Evolutionary conservation across 2,329 filamentous ascomycete species (phyloP).

Genomic region (Bipolaris sorokiniana): DNA sequence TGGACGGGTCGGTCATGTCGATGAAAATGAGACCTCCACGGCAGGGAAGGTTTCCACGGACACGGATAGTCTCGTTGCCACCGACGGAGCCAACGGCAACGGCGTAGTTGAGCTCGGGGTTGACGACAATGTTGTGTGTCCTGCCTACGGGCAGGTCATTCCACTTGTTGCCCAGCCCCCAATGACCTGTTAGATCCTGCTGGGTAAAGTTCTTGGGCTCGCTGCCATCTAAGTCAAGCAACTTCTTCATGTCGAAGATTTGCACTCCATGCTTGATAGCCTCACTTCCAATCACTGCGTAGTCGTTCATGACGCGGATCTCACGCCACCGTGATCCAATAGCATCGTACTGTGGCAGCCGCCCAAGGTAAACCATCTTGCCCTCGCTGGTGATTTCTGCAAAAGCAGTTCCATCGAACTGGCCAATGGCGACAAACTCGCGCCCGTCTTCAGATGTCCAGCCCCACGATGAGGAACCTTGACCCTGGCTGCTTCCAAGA

Average conservation of each 20-base stretch:
- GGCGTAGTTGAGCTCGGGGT: conserved; percentile 38
- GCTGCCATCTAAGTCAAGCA: conserved; percentile 33
- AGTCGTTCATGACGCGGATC: conserved; percentile 51
- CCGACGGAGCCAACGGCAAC: conserved; percentile 38
- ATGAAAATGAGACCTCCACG: conserved; percentile 62
- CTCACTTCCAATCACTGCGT: conserved; percentile 47
- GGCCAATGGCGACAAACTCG: conserved; percentile 60
- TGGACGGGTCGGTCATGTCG: conserved; percentile 59
- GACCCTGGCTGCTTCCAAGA: conserved; percentile 53
- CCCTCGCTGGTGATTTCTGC: conserved; percentile 53
- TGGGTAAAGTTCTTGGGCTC: conserved; percentile 35
- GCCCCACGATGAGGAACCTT: conserved; percentile 57
- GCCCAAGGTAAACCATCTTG: conserved; percentile 58
- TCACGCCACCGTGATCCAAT: conserved; percentile 58
- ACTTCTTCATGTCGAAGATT: conserved; percentile 65
- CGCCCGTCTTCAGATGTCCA: conserved; percentile 59
- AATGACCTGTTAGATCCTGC: conserved; percentile 34
- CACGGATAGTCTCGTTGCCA: conserved; percentile 34
- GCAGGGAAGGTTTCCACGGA: conserved; percentile 48
- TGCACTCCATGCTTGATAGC: conserved; percentile 60
- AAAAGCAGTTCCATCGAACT: conserved; percentile 47
- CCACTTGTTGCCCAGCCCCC: conserved; percentile 13
- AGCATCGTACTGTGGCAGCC: conserved; percentile 55
- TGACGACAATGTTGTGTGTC: conserved; percentile 44
- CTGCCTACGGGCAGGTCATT: conserved; percentile 36